Base-by-base conservation (phyloP, 2,329 filamentous ascomycete genomes). In the Ascomycota sp. region DNA sequence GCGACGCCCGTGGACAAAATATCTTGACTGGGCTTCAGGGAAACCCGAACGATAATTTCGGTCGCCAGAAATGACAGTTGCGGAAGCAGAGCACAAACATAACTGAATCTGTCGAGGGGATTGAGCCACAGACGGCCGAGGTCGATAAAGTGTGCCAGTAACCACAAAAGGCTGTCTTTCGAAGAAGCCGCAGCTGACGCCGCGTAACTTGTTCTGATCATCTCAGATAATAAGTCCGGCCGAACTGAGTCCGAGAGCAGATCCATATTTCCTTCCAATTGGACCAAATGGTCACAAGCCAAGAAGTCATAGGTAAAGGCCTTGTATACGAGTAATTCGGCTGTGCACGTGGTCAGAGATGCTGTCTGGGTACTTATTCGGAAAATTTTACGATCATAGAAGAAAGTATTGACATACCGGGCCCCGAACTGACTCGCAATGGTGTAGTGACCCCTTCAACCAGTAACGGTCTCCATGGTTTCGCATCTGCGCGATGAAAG, bases 91-190 rank as follows among this genome's bases (percentile, higher is more conserved):
- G 65, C 61, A 34, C 60, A 57, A 6, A 73, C 46, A 39, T 63
- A 64, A 7, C 51, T 46, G 6, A 56, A 44, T 10, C 55, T 54
- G 27, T 56, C 49, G 4, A 45, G 46, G 8, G 47, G 44, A 25
- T 49, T 46, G 10, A 43, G 42, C 31, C 51, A 53, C 8, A 50
- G 51, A 35, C 57, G 56, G 34, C 64, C 61, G 9, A 76, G 50
- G 34, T 66, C 62, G 38, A 79, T 64, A 40, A 76, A 75, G 43
- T 78, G 71, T 10, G 76, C 65, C 25, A 82, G 54, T 25, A 79
- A 59, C 61, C 72, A 75, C 29, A 81, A 50, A 28, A 70, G 62
- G 8, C 55, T 51, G 29, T 61, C 53, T 28, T 54, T 54, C 1
- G 53, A 47, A 2, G 43, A 38, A 1, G 37, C 32, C 9, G 45